phyloP scores from a whole-genome alignment of 192 early-diverging fungal genomes.

The Linderina pennispora region DNA sequence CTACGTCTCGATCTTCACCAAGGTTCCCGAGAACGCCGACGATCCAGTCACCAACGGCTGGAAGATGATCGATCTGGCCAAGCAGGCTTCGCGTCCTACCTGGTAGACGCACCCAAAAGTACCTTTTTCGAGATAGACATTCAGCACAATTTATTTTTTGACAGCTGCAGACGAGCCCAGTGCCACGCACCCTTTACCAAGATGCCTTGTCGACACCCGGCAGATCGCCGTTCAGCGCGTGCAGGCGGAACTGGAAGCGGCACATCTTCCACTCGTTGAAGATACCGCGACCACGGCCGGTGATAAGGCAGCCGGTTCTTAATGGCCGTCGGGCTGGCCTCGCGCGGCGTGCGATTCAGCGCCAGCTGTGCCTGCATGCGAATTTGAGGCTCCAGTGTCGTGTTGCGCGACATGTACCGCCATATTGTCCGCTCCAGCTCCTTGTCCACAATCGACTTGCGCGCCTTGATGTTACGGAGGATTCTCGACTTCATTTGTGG shows the following conservation, averaged over 20 bases:
- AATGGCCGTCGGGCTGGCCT: constrained; percentile 58
- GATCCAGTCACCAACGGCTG: constrained; percentile 87
- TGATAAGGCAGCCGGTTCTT: constrained; percentile 69
- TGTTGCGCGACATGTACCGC: constrained; percentile 72
- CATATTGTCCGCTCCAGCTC: constrained; percentile 70
- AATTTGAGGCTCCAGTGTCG: constrained; percentile 61
- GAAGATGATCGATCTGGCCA: constrained; percentile 88
- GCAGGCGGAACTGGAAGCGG: constrained; percentile 73
- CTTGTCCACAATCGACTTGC: constrained; percentile 56
- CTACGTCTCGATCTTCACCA: constrained; percentile 89
- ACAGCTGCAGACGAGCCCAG: neutral
- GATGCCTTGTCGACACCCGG: constrained; percentile 76
- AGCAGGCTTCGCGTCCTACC: constrained; percentile 51
- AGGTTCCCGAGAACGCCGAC: constrained; percentile 68
- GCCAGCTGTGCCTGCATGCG: constrained; percentile 74
- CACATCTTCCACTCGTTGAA: constrained; percentile 69
- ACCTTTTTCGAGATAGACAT: neutral
- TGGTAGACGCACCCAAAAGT: constrained; percentile 40
- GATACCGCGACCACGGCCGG: constrained; percentile 70
- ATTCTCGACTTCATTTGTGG: constrained; percentile 38
- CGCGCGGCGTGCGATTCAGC: constrained; percentile 58
- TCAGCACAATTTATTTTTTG: neutral
- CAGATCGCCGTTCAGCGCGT: constrained; percentile 71
- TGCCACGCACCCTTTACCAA: constrained; percentile 51
- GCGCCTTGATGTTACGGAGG: constrained; percentile 67